Evolutionary conservation across 208 protist genomes (phyloP).

Genomic region (Leishmania martiniquensis): DNA sequence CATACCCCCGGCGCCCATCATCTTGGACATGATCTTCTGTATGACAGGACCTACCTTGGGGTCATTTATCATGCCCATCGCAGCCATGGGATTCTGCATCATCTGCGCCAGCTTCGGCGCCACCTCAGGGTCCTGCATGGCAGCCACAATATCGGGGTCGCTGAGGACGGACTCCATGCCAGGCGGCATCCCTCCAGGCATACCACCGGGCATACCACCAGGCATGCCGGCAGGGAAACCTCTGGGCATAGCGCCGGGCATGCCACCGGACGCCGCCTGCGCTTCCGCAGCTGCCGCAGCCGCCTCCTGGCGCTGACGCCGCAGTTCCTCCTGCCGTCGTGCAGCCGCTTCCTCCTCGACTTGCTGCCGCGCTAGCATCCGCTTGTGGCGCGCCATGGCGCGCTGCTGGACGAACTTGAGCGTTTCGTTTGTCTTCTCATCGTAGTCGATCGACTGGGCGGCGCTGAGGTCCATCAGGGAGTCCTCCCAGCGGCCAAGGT

Average conservation of each 20-base stretch:
- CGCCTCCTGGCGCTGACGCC: slow-evolving; percentile 49
- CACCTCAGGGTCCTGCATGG: slow-evolving; percentile 82
- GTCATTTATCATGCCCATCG: slow-evolving; percentile 70
- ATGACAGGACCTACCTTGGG: slow-evolving; percentile 78
- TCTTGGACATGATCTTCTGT: slow-evolving; percentile 77
- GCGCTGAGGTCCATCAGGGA: slow-evolving; percentile 69
- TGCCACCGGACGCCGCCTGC: slow-evolving; percentile 31
- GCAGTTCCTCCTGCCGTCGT: slow-evolving; percentile 38
- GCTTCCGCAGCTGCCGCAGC: slow-evolving; percentile 32
- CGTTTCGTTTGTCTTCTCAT: slow-evolving; percentile 49
- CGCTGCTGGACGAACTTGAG: slow-evolving; percentile 57
- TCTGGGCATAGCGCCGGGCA: slow-evolving; percentile 52
- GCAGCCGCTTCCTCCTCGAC: slow-evolving; percentile 44
- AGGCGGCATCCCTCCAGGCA: slow-evolving; percentile 45
- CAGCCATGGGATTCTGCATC: slow-evolving; percentile 75
- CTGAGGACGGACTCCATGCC: slow-evolving; percentile 38
- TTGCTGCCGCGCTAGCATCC: slow-evolving; percentile 37
- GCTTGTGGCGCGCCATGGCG: slow-evolving; percentile 39
- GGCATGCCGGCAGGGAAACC: slow-evolving; percentile 50
- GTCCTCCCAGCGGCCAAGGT: slow-evolving; percentile 69
- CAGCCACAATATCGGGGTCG: slow-evolving; percentile 64
- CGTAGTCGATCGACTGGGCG: slow-evolving; percentile 83
- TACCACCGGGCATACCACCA: slow-evolving; percentile 48
- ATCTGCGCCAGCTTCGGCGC: slow-evolving; percentile 52
- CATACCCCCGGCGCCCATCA: slow-evolving; percentile 63